phyloP scores from a whole-genome alignment of 1,139 yeast species.

The Candida albicans region DNA sequence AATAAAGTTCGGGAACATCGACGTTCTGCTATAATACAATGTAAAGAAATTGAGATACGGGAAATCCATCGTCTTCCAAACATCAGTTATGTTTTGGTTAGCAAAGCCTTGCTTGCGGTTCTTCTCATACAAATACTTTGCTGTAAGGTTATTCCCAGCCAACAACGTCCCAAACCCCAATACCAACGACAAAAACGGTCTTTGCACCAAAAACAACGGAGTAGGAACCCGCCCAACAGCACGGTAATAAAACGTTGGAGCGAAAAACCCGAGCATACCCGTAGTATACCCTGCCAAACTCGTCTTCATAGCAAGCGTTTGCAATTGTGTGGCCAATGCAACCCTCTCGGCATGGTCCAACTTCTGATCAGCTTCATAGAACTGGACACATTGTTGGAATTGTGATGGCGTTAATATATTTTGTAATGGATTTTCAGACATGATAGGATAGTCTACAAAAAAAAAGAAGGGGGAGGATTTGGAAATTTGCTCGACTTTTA shows the following conservation, averaged over 20 bases:
- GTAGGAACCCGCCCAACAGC: slow-evolving; percentile 8
- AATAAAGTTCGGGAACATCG: slow-evolving; percentile 35
- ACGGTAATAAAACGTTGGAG: slow-evolving; percentile 27
- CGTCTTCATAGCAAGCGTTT: slow-evolving; percentile 25
- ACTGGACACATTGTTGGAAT: slow-evolving; percentile 33
- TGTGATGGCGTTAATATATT: slow-evolving; percentile 29
- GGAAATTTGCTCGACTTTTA: background rate
- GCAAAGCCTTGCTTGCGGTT: slow-evolving; percentile 5
- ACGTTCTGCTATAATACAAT: slow-evolving; percentile 35
- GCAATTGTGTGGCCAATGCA: slow-evolving; percentile 32
- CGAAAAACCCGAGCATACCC: slow-evolving; percentile 25
- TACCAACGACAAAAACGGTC: slow-evolving; percentile 36
- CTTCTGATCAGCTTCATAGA: slow-evolving; percentile 44
- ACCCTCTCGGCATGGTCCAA: slow-evolving; percentile 33
- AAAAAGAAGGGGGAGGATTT: background rate
- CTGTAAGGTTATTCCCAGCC: slow-evolving; percentile 25
- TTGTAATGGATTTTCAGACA: slow-evolving; percentile 11
- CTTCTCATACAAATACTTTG: slow-evolving; percentile 26
- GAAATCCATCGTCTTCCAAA: slow-evolving; percentile 42
- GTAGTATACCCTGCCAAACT: slow-evolving; percentile 27
- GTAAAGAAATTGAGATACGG: slow-evolving; percentile 38
- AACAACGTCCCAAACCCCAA: slow-evolving; percentile 29
- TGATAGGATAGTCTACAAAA: background rate
- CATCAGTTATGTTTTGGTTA: slow-evolving; percentile 17
- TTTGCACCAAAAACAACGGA: slow-evolving; percentile 20